phyloP scores from a whole-genome alignment of 805 yeast genomes.

The Yamadazyma akitaensis region DNA sequence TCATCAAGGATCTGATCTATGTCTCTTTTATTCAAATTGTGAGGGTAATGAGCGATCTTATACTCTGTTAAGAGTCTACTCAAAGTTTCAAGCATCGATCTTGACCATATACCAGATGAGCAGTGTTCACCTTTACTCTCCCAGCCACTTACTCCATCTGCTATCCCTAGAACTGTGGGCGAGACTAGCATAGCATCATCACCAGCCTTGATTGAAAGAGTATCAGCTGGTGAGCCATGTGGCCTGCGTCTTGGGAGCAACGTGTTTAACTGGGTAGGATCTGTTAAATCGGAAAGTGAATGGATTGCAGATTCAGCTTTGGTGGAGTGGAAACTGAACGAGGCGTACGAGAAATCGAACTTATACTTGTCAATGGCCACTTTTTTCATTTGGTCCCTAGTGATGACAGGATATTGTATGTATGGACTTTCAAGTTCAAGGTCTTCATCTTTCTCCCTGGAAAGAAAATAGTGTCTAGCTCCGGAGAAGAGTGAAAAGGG shows the following conservation, averaged over 20 bases:
- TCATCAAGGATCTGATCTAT: conserved; percentile 44
- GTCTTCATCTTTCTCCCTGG: conserved; percentile 14
- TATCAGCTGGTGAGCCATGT: conserved; percentile 51
- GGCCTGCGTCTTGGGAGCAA: conserved; percentile 49
- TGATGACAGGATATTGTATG: conserved; percentile 39
- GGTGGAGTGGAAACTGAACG: conserved; percentile 47
- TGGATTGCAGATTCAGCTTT: conserved; percentile 38
- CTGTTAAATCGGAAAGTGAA: conserved; percentile 50
- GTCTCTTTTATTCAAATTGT: conserved; percentile 38
- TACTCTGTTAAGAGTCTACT: conserved; percentile 45
- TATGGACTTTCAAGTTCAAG: conserved; percentile 34
- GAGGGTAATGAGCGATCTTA: conserved; percentile 36
- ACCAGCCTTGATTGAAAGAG: conserved; percentile 50
- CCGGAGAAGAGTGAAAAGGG: conserved; percentile 1
- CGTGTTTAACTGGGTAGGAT: conserved; percentile 42
- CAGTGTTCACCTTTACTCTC: conserved; percentile 41
- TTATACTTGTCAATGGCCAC: conserved; percentile 38
- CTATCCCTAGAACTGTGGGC: conserved; percentile 50
- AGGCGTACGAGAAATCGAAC: conserved; percentile 43
- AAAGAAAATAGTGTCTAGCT: conserved; percentile 10
- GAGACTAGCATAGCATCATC: conserved; percentile 58
- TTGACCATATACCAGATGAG: conserved; percentile 50
- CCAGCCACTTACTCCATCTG: conserved; percentile 61
- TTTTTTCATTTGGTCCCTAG: conserved; percentile 35
- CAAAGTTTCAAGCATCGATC: conserved; percentile 50